Base-by-base conservation (phyloP, 495 filamentous ascomycete genomes). In the Sordaria brevicollis region DNA sequence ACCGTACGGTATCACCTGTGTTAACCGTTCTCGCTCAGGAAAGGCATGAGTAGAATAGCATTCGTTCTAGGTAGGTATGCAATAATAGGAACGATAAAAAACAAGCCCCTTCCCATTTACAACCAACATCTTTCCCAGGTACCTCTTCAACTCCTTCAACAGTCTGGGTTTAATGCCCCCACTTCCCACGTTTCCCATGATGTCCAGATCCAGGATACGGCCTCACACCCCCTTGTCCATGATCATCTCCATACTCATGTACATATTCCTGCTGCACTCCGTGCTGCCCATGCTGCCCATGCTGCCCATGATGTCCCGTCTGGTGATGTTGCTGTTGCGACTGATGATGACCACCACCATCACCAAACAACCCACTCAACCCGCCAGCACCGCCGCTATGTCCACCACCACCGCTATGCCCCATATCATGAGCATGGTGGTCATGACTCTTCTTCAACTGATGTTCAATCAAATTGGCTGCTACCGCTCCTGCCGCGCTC, bases 391-490 rank as follows among this genome's bases (percentile, higher is more conserved):
- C 54, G 1, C 65, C 35, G 35, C 54, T 37, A 39, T 62, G 29
- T 3, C 36, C 13, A n/a, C 70, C 35, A 4, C 70, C 36, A 15
- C 70, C 41, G 19, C 67, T 11, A 21, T 38, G n/a, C 1, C 67
- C 25, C 35, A 6, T 13, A 54, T 49, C 9, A 35, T 38, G n/a
- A 54, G 19, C 13, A 19, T 70, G 35, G 34, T 66, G 41, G 35
- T 67, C 70, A 71, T 82, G 77, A n/a, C 72, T 57, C 29, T 76
- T 67, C 72, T 84, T 80, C 34, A 83, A 70, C 73, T 84, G 82
- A 33, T 84, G 75, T 74, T 86, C 81, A 15, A 87, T 71, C 5
- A 83, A 76, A 49, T 88, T 89, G 19, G 87, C 87, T 0, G 84
- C 87, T 2, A 88, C 78, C 1, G 87, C 87, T 0, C 88, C 88